Percentiles rank a stretch among this genome's conserved stretches.
These are phyloP conservation scores for Rhododendron ovatum DNA, from an alignment of 148 eudicot genomes.

Conservation along the genomic window DNA sequence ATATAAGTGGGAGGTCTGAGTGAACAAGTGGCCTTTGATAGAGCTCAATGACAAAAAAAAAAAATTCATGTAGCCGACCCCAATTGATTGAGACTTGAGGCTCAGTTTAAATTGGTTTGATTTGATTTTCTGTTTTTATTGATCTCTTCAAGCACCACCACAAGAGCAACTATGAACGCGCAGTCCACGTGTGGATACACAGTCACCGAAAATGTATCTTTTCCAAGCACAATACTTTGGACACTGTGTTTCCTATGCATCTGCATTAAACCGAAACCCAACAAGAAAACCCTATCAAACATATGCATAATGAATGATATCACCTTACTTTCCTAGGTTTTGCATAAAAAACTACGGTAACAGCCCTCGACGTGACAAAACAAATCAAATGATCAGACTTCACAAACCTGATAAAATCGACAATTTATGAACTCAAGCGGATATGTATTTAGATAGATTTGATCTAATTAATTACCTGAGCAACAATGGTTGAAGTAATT, in stretches of 20 bases:
- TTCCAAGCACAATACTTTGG: conserved; percentile 16
- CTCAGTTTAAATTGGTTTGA: too few relatives aligned
- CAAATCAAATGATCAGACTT: too few relatives aligned
- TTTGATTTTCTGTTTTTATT: neutral
- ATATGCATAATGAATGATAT: too few relatives aligned
- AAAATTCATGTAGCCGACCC: too few relatives aligned
- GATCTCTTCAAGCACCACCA: conserved; percentile 16
- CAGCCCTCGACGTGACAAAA: too few relatives aligned
- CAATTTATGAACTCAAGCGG: neutral
- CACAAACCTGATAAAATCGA: neutral
- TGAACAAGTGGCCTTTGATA: too few relatives aligned
- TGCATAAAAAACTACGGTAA: too few relatives aligned
- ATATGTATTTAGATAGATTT: neutral
- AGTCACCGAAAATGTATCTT: conserved; percentile 22
- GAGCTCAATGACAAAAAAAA: too few relatives aligned
- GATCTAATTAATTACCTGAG: conserved; percentile 17
- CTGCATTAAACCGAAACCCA: conserved; percentile 5
- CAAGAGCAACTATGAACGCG: conserved; percentile 24
- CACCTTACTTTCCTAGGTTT: too few relatives aligned
- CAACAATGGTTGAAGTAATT: conserved; percentile 23
- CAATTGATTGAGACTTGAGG: too few relatives aligned
- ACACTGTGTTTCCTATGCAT: conserved; percentile 20
- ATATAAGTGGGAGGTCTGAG: too few relatives aligned
- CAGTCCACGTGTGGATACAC: conserved; percentile 30
- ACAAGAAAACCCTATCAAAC: neutral